Evolutionary conservation across 768 basidiomycete genomes (phyloP).

Genomic region (Lactarius hengduanensis): DNA sequence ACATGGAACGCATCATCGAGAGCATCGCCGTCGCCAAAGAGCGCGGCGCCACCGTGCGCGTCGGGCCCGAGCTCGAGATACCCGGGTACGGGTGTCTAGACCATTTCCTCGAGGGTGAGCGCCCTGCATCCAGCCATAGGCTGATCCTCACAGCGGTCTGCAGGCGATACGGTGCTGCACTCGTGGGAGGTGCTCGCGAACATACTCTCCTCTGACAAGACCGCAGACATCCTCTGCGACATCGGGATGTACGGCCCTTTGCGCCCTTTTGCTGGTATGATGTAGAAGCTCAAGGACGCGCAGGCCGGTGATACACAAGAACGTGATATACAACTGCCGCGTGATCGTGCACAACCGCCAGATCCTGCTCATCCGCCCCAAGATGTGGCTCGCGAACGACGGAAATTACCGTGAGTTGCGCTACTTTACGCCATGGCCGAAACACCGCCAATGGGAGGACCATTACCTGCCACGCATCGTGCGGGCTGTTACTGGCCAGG

Average conservation of each 20-base stretch:
- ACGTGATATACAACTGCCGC: conserved; percentile 96
- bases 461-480: conserved; percentile 91
- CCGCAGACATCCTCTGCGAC: conserved; percentile 89
- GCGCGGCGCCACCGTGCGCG: conserved; percentile 84
- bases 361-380: conserved; percentile 93
- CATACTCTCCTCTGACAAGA: conserved; percentile 76
- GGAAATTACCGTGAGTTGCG: conserved; percentile 86
- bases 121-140: neutral
- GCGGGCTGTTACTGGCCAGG: conserved; percentile 85
- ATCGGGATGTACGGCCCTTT: conserved; percentile 73
- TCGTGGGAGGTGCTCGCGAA: conserved; percentile 98
- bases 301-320: conserved; percentile 98
- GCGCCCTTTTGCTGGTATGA: neutral
- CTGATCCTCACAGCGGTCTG: neutral
- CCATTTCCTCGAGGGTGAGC: conserved; percentile 90
- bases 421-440: conserved; percentile 95
- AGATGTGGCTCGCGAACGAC: conserved; percentile 99
- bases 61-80: conserved; percentile 96
- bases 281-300: neutral
- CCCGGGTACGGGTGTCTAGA: conserved; percentile 98
- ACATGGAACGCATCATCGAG: conserved; percentile 83
- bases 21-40: conserved; percentile 89
- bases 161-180: conserved; percentile 94
- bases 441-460: conserved; percentile 86
- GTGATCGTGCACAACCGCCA: conserved; percentile 82